Base-by-base conservation (phyloP, 1,139 yeast species). In the Geotrichum siamense region DNA sequence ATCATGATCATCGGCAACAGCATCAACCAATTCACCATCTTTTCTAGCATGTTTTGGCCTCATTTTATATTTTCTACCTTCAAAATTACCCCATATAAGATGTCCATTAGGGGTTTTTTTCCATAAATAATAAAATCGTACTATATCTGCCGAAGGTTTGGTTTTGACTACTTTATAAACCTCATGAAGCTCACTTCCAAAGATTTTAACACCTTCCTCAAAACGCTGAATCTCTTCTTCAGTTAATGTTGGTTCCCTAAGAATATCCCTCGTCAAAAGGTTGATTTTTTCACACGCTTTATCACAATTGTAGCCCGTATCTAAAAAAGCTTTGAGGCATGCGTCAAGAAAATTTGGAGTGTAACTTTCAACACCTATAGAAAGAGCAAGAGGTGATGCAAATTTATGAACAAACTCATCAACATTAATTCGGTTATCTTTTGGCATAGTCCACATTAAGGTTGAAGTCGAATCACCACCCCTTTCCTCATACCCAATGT, bases 41-140 rank as follows among this genome's bases (percentile, higher is more conserved):
- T 43, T 44, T 17, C 43, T 48, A 6, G 59, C 55, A 19, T 57
- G 56, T 42, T 61, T 59, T 3, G 53, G 55, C 57, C 61, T 64
- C 55, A 64, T 67, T 51, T 79, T 79, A 55, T 77, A 75, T 45
- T 70, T 69, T 47, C 96, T 65, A 1, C 94, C 94, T 48, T 78
- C 80, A 55, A 68, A 84, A 56, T 80, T 80, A 29, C 86, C 96
- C 95, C 96, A 86, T 13, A 84, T 82, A 41, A 64, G 58, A 51
- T 74, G 76, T 0, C 97, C 97, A 45, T 71, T 71, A 25, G 74
- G 68, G 0, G 96, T 80, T 61, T 89, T 89, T 62, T 89, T 89
- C 97, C 97, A 89, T 42, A 83, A 66, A 56, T 89, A 89, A 57
- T 85, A 89, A 58, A 74, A 89, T 43, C 96, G 65, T 1, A 89